Base-by-base conservation (phyloP, 495 filamentous ascomycete species). In the Neurospora hispaniola region DNA sequence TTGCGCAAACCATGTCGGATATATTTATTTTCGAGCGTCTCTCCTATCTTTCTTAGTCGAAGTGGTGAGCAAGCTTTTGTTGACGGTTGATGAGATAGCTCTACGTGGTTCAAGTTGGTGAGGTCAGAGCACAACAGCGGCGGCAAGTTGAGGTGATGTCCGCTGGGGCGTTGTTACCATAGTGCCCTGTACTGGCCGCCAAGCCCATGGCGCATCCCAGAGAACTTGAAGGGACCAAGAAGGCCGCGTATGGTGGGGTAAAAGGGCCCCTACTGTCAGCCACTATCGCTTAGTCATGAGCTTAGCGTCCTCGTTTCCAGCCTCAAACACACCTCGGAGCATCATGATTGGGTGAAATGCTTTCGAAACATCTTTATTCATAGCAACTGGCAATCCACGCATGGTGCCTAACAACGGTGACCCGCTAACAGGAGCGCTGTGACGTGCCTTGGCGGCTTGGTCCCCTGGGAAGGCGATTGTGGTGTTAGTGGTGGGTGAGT, bases 1-100 rank as follows among this genome's bases (percentile, higher is more conserved):
- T 90, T 71, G 84, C 78, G 83, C 90, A 92, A 70, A 92, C 90
- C 90, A 92, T 92, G 69, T 73, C 83, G 40, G 69, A 66, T 72
- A 44, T 35, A 70, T 23, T 39, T 42, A 3, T 20, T 2, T 72
- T 38, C 9, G 18, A n/a, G 16, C n/a, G 11, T 38, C 41, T 41
- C 11, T 71, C 16, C 20, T 20, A 6, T 35, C 18, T 35, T 4
- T 6, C 8, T 66, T 31, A 14, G 16, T 38, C 1, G 54, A 66
- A 2, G 54, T 18, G 54, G 23, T 62, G 54, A 62, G 54, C 54
- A 62, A 62, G 48, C 48, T 20, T 59, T 59, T 59, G 48, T 59
- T 14, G 54, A 62, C 12, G 35, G 44, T 20, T 46, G 69, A 42
- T 23, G 14, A n/a, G 69, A 70, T n/a, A 23, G 2, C 27, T 31